Percentiles rank a stretch among this genome's conserved stretches.
These are phyloP conservation scores for Jasminum sambac DNA, from an alignment of 257 asterid species.

Conservation along the genomic window DNA sequence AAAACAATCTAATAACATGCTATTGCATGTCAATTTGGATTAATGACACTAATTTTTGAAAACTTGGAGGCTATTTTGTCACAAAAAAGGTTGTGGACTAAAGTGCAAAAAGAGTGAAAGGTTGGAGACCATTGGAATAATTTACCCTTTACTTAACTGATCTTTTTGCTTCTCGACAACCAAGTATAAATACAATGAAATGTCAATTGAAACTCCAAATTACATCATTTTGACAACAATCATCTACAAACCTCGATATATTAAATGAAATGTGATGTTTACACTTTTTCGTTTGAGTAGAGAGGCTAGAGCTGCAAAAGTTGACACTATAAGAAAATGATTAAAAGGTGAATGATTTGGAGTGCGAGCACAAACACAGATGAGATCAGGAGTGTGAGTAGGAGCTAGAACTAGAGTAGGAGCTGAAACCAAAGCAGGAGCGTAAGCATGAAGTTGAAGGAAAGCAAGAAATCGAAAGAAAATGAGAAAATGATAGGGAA, in stretches of 20 bases:
- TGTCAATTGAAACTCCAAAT: not conserved
- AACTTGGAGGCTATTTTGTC: no score
- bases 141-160: not conserved
- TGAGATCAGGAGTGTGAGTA: not conserved
- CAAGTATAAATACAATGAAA: not conserved
- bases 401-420: not conserved
- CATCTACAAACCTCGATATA: not conserved
- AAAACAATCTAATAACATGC: no score
- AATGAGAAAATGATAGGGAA: not conserved
- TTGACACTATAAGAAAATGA: not conserved
- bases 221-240: not conserved
- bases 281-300: not conserved
- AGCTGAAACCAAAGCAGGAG: not conserved
- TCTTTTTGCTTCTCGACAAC: not conserved
- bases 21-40: no score
- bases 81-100: no score
- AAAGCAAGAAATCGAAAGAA: not conserved
- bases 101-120: no score
- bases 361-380: not conserved
- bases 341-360: not conserved
- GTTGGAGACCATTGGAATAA: no score
- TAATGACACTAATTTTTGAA: no score
- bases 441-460: constrained; percentile 5
- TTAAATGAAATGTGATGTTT: not conserved
- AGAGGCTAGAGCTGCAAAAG: constrained; percentile 1